Evolutionary conservation across 2,329 filamentous ascomycete genomes (phyloP), one percentile per base, ranked within the genome.

Genomic region (Phialophora chinensis): DNA sequence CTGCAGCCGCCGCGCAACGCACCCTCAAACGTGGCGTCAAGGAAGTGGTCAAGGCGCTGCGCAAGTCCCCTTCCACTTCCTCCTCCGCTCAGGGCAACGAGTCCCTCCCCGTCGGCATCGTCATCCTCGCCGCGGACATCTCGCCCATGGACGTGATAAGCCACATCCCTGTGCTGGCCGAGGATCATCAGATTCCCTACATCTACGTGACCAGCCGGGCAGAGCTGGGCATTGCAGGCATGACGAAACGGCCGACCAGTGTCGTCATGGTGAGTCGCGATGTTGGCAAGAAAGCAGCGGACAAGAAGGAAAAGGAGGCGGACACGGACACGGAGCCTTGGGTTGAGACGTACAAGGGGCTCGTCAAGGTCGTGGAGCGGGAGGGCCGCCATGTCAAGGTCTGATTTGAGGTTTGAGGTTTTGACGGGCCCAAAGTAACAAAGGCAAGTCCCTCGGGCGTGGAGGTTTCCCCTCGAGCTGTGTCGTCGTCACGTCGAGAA

Each of bases 121-220:
- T 97, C 75, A 85, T 99, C 78, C 92, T 99, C 73, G 95, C 95
- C 42, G 95, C 92, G 74, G 95, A 99, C 81, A 98, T 99, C 83
- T 97, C 92, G 61, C 95, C 95, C 72, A 94, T 95, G 89, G 95
- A 99, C 80, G 95, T 99, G 79, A 97, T 99, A 83, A 95, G 92
- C 67, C 95, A 99, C 83, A 91, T 99, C 72, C 95, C 95, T 75
- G 91, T 99, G 65, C 90, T 98, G 66, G 98, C 95, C 86, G 95
- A 99, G 83, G 94, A 98, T 82, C 93, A 97, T 86, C 92, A 91
- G 81, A 92, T 97, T 67, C 95, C 95, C 38, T 99, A 98, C 83
- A 88, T 99, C 80, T 99, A 96, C 80, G 91, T 99, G 74, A 88
- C 90, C 68, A 96, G 91, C 75, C 90, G 95, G 74, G 94, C 93